Evolutionary conservation across 2,329 filamentous ascomycete species (phyloP), one percentile per base, ranked within the genome.

Genomic region (Microdochium nivale): DNA sequence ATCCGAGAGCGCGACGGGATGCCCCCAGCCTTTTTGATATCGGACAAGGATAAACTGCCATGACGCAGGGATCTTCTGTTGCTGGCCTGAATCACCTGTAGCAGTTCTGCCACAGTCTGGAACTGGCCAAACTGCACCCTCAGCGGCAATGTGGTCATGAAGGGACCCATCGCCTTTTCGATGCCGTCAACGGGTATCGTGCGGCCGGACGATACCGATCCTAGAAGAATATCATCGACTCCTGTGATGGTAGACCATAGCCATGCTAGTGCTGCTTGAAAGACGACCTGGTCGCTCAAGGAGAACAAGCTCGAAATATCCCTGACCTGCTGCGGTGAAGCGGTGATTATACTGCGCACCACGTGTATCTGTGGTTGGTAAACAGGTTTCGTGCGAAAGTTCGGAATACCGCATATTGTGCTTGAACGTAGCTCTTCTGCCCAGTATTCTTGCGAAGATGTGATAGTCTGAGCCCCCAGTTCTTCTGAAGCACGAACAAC

Each of bases 181-280:
- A 95, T 81, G 0, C 77, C 80, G 3, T 75, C 63, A 2, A 96
- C 64, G 0, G 88, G 80, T n/a, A 90, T 66, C 1, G 86, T 89
- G 51, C 91, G 78, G 1, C 90, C 90, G 10, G 90, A 95, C 13
- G 87, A 87, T 3, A 96, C 88, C 1, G 83, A 86, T 0, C 91
- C 91, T 37, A 95, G 79, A 0, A 84, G 73, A 1, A 91, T 71
- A 62, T 96, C 88, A 0, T 74, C 64, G 1, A 70, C 72, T 2
- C 86, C 88, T 2, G 80, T 65, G 53, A 94, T 81, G 0, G 77
- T 74, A 16, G 77, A 74, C 64, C 91, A 79, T 0, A 95, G 64
- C 62, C 86, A 80, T 1, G 78, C 72, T 51, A 89, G 70, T 0
- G 86, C 83, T 8, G 86, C 80, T 62, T 96, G 90, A 54, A 95